phyloP scores from a whole-genome alignment of 1,284 basidiomycete species.

The Irpex sp. region DNA sequence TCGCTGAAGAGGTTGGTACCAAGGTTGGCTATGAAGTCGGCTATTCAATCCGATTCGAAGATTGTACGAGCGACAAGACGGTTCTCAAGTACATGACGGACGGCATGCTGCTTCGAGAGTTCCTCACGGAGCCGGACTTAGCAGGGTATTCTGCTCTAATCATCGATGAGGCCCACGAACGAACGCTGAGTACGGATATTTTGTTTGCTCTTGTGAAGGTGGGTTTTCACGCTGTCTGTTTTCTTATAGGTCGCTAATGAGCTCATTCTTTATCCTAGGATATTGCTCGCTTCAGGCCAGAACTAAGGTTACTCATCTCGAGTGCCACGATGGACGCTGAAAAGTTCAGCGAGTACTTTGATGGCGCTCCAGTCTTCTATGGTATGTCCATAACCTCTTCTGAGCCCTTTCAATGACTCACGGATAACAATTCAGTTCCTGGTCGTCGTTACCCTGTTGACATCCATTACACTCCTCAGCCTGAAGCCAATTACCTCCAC shows the following conservation, averaged over 20 bases:
- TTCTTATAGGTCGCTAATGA: constrained; percentile 20
- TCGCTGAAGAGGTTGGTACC: constrained; percentile 97
- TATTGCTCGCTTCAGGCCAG: constrained; percentile 94
- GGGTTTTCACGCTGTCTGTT: constrained; percentile 32
- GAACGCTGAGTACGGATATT: constrained; percentile 95
- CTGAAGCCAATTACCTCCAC: constrained; percentile 97
- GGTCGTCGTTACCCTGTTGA: constrained; percentile 98
- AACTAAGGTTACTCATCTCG: constrained; percentile 87
- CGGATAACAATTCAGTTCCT: constrained; percentile 60
- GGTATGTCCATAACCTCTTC: constrained; percentile 42
- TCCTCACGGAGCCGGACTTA: constrained; percentile 92
- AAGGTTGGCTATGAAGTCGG: constrained; percentile 97
- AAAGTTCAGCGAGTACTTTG: constrained; percentile 96
- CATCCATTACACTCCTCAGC: constrained; percentile 97
- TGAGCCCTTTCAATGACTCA: not conserved
- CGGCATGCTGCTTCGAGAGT: constrained; percentile 96
- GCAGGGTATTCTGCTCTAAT: constrained; percentile 91
- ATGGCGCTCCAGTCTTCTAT: constrained; percentile 90
- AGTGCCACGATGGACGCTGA: constrained; percentile 97
- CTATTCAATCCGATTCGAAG: constrained; percentile 98
- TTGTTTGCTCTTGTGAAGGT: constrained; percentile 96
- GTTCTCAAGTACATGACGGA: constrained; percentile 99
- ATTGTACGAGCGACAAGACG: constrained; percentile 98
- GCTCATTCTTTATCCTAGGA: constrained; percentile 51
- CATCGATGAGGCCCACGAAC: constrained; percentile 96